Conservation (phyloP, 805 yeast species). For the Candida glaebosa region DNA sequence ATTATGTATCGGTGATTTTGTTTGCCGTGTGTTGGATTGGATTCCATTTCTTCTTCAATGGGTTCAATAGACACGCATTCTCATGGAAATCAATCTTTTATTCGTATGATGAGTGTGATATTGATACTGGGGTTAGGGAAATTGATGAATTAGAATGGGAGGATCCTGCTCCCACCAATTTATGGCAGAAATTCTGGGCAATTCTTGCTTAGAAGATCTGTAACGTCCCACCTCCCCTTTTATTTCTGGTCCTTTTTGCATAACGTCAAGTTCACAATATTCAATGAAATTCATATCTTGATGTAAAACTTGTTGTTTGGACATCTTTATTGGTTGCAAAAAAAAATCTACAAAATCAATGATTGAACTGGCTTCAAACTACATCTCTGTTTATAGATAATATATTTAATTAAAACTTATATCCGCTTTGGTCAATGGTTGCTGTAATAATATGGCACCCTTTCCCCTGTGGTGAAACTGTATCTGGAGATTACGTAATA, state of each 20-base stretch:
- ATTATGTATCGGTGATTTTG: slow-evolving; percentile 66
- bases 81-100: slow-evolving; percentile 30
- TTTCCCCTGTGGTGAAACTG: background rate
- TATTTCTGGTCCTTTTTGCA: too few species aligned
- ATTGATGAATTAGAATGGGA: slow-evolving; percentile 60
- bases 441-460: too few species aligned
- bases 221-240: too few species aligned
- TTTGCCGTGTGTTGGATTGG: slow-evolving; percentile 54
- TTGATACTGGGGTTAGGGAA: slow-evolving; percentile 63
- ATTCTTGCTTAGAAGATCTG: slow-evolving; percentile 18
- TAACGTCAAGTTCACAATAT: too few species aligned
- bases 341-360: background rate
- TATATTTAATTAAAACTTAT: background rate
- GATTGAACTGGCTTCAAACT: slow-evolving; percentile 1
- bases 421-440: too few species aligned
- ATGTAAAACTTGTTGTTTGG: too few species aligned
- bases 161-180: slow-evolving; percentile 43
- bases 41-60: slow-evolving; percentile 52
- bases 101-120: slow-evolving; percentile 61
- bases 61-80: slow-evolving; percentile 29
- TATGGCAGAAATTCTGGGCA: slow-evolving; percentile 57
- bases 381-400: background rate
- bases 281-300: too few species aligned
- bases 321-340: slow-evolving; percentile 1
- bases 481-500: background rate